These are phyloP conservation scores for Polytrichum commune DNA, from an alignment of 225 moss, liverwort and hornwort species.

Conservation along the genomic window DNA sequence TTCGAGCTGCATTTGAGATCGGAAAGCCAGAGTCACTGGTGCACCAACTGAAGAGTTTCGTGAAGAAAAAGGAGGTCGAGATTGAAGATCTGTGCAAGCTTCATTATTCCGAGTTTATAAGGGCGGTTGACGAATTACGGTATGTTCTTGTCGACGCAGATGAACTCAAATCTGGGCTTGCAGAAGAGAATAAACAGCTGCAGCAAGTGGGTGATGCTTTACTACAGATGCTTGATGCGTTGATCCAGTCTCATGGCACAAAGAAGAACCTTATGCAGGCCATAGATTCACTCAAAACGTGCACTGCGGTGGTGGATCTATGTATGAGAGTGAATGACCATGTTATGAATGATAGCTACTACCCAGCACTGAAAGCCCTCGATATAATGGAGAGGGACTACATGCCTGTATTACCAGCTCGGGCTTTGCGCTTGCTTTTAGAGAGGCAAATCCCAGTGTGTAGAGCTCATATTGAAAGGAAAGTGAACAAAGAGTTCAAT, in stretches of 20 bases:
- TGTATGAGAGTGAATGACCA: conserved; percentile 85
- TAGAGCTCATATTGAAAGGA: conserved; percentile 81
- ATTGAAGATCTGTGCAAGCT: conserved; percentile 98
- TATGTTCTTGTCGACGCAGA: conserved; percentile 96
- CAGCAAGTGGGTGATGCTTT: conserved; percentile 82
- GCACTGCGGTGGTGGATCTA: conserved; percentile 79
- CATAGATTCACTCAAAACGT: conserved; percentile 80
- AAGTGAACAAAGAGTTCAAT: conserved; percentile 92
- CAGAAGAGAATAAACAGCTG: conserved; percentile 80
- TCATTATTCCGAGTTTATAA: conserved; percentile 97
- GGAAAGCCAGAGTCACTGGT: conserved; percentile 91
- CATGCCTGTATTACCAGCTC: conserved; percentile 78
- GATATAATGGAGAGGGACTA: conserved; percentile 92
- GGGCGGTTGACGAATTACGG: conserved; percentile 88
- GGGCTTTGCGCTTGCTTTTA: conserved; percentile 69
- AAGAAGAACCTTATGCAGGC: conserved; percentile 86
- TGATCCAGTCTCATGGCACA: conserved; percentile 88
- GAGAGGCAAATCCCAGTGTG: conserved; percentile 88
- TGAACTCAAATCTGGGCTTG: conserved; percentile 83
- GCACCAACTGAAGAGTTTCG: conserved; percentile 85
- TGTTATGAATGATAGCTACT: conserved; percentile 80
- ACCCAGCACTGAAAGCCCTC: conserved; percentile 86
- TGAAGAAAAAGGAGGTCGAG: conserved; percentile 93
- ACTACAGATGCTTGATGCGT: conserved; percentile 68
- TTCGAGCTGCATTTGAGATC: conserved; percentile 83